Conservation (phyloP, 1,284 basidiomycete species). For the Ustilago xerochloae region DNA sequence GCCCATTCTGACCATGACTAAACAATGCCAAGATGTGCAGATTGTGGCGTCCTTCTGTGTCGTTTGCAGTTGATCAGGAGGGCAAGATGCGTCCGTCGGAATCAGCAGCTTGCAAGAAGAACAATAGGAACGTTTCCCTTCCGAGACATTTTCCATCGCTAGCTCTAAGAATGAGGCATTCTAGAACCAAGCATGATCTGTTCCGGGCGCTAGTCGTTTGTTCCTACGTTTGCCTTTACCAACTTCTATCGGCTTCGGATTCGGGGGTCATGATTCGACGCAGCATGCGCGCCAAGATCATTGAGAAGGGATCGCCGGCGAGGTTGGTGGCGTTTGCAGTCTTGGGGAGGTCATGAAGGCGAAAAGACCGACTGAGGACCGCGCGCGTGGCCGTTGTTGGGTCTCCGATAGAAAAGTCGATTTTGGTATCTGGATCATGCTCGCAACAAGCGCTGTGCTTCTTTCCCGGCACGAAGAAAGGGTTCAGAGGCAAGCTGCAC, state of each 20-base stretch:
- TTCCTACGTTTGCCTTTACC: not conserved
- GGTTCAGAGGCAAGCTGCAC: slow-evolving; percentile 1
- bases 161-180: not conserved
- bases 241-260: not conserved
- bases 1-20: not conserved
- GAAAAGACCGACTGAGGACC: not conserved
- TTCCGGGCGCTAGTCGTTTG: not conserved
- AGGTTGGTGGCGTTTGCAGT: not conserved
- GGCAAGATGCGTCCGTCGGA: not conserved
- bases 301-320: not conserved
- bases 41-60: not conserved
- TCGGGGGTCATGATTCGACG: not conserved
- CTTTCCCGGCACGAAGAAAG: not conserved
- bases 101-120: not conserved
- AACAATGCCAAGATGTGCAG: not conserved
- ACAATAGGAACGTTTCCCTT: not conserved
- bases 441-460: no score
- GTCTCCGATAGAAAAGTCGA: not conserved
- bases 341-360: no score
- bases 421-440: not conserved
- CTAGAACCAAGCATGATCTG: not conserved
- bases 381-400: not conserved
- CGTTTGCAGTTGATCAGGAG: not conserved
- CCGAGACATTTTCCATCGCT: not conserved
- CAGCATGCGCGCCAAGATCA: not conserved